Conservation (phyloP, 2,329 filamentous ascomycete species). For the Microdochium trichocladiopsis region DNA sequence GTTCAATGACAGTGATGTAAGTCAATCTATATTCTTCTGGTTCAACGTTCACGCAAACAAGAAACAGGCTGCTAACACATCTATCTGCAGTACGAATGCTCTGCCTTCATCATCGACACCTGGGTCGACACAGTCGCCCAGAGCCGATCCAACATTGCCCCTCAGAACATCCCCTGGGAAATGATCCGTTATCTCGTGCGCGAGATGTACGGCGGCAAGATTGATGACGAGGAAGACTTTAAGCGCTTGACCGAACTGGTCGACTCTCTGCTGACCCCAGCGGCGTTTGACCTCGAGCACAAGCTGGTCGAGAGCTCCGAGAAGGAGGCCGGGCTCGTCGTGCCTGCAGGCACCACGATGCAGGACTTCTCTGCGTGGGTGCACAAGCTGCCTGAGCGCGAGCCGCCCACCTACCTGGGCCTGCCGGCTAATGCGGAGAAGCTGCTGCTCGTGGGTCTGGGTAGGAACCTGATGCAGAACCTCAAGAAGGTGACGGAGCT, state of each 20-base stretch:
- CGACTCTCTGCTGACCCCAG: conserved; percentile 69
- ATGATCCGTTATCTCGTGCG: conserved; percentile 86
- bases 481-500: conserved; percentile 78
- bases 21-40: conserved; percentile 26
- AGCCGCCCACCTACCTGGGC: conserved; percentile 92
- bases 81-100: conserved; percentile 78
- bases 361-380: conserved; percentile 90
- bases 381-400: conserved; percentile 82
- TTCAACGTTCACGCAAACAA: conserved; percentile 1
- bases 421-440: conserved; percentile 96
- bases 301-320: conserved; percentile 67
- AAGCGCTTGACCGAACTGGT: conserved; percentile 67
- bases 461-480: conserved; percentile 76
- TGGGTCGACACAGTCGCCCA: conserved; percentile 83
- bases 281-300: conserved; percentile 88
- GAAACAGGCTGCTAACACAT: conserved; percentile 9
- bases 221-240: conserved; percentile 87
- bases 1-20: conserved; percentile 97
- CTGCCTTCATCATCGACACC: conserved; percentile 87
- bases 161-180: conserved; percentile 91
- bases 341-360: conserved; percentile 75
- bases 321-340: conserved; percentile 54
- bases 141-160: conserved; percentile 86
- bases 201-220: conserved; percentile 96
- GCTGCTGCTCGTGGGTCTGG: conserved; percentile 80